phyloP scores from a whole-genome alignment of 208 protist genomes.

The Acanthamoeba sp. region DNA sequence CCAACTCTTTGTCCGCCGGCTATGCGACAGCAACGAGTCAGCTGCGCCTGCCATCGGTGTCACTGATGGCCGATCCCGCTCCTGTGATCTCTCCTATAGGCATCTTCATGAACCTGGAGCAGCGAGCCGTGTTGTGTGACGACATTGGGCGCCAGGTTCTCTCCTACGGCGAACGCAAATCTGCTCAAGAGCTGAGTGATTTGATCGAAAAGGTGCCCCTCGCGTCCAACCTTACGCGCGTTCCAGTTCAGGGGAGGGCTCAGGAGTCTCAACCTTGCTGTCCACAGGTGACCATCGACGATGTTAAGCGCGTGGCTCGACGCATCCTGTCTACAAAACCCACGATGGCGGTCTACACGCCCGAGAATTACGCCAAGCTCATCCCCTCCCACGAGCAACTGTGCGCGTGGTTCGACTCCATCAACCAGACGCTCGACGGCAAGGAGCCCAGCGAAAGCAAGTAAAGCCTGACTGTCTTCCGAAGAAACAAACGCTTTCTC shows the following conservation, averaged over 20 bases:
- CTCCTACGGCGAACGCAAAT: slow-evolving; percentile 36
- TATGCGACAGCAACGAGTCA: not conserved
- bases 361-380: slow-evolving; percentile 31
- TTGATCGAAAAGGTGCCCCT: slow-evolving; percentile 14
- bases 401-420: not conserved
- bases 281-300: slow-evolving; percentile 14
- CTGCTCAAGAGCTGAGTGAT: slow-evolving; percentile 53
- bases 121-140: slow-evolving; percentile 30
- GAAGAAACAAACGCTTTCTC: too few relatives aligned
- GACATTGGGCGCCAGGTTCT: slow-evolving; percentile 49
- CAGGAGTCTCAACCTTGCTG: not conserved
- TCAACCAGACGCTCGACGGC: not conserved
- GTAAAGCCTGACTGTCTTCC: not conserved
- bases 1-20: not conserved
- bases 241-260: not conserved
- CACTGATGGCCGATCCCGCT: too few relatives aligned
- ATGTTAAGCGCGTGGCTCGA: slow-evolving; percentile 33
- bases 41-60: too few relatives aligned
- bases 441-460: slow-evolving; percentile 1
- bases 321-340: slow-evolving; percentile 11
- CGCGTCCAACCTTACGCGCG: not conserved
- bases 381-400: not conserved
- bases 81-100: too few relatives aligned
- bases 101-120: slow-evolving; percentile 64
- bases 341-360: slow-evolving; percentile 14